Conservation (phyloP, 75 land plant genomes). For the Cupressus sempervirens region DNA sequence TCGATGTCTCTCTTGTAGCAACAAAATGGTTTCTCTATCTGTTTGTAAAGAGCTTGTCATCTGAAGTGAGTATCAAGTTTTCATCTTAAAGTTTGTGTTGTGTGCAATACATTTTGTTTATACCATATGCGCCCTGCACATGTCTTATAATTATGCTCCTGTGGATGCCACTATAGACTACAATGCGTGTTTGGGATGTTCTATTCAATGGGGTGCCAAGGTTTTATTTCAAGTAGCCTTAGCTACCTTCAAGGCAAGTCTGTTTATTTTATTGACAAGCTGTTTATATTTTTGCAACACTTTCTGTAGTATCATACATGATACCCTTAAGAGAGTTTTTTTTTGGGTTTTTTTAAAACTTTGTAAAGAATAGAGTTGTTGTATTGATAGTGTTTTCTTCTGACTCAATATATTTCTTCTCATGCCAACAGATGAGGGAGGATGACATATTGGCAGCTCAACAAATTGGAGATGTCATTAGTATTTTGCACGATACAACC, state of each 20-base stretch:
- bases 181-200: constrained; percentile 61
- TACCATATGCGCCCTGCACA: too few species aligned
- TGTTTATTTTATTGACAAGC: not conserved
- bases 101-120: not conserved
- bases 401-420: too few species aligned
- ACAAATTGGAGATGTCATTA: too few species aligned
- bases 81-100: not conserved
- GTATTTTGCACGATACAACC: too few species aligned
- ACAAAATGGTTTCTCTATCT: constrained; percentile 97
- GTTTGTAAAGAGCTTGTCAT: too few species aligned
- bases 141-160: not conserved
- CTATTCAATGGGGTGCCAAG: constrained; percentile 48
- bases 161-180: too few species aligned
- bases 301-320: not conserved
- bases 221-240: constrained; percentile 39
- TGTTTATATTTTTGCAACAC: not conserved
- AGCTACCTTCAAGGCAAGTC: constrained; percentile 46
- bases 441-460: too few species aligned
- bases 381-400: too few species aligned
- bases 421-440: too few species aligned
- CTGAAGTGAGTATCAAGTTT: constrained; percentile 55
- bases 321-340: not conserved
- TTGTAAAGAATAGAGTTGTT: too few species aligned
- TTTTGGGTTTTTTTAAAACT: too few species aligned
- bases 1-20: constrained; percentile 91